Evolutionary conservation across 2,329 filamentous ascomycete genomes (phyloP), one percentile per base, ranked within the genome.

Genomic region (Ophiobolus disseminans): DNA sequence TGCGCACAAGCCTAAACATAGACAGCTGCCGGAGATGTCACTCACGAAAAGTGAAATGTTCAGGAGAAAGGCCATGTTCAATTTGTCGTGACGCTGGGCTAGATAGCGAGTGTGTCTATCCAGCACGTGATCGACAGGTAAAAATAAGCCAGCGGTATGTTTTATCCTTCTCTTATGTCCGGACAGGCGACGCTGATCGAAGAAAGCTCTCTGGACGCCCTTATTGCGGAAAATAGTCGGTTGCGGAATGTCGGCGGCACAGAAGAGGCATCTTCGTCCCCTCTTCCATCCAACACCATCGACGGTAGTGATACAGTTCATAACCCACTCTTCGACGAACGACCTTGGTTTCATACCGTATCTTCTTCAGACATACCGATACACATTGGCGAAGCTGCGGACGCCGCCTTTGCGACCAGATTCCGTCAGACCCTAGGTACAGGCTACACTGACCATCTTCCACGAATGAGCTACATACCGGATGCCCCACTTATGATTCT

Each of bases 321-420:
- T 10, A n/a, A 28, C 35, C 71, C 71, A 14, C 53, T 73, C 16
- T 54, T 74, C 7, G 65, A 69, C 32, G 68, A 74, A 3, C 60
- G 68, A 16, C 63, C 70, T 5, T 75, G 72, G 72, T 74, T 74
- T 28, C 25, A 28, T n/a, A 28, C 25, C 44, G 54, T 70, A 43
- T 65, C 66, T 19, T 55, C 60, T 8, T 51, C 59, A 5, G 66
- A 68, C 21, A 61, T 68, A 38, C 72, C 72, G 6, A 69, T 74
- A 5, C 66, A 72, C 41, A 68, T 75, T 32, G 66, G 64, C 10
- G 70, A 74, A 43, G 72, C 72, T 10, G 68, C 72, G 10, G 71
- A 72, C 47, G 66, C 71, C 7, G 72, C 70, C 1, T 74, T 74
- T 55, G 68, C 69, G 19, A 74, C 72, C 4, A 56, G 71, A 21